Percentiles rank a stretch among this genome's conserved stretches.
phyloP scores from a whole-genome alignment of 345 rosid species.

The Eucalyptus marginata region DNA sequence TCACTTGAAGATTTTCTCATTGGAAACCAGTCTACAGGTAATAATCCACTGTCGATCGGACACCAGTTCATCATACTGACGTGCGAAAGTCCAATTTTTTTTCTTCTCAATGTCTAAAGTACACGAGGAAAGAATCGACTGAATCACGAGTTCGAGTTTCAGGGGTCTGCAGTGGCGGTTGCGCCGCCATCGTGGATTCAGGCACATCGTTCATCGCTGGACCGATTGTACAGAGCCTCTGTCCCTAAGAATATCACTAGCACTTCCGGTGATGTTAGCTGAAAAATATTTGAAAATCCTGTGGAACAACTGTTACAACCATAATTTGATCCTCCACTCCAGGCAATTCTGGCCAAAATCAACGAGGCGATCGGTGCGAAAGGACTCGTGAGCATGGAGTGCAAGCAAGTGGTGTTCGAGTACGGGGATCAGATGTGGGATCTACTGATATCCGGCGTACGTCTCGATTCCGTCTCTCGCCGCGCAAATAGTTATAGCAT shows the following conservation, averaged over 20 bases:
- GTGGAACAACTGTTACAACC: neutral
- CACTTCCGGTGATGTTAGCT: neutral
- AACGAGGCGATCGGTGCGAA: conserved; percentile 33
- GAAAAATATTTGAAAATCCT: neutral
- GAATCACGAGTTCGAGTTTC: neutral
- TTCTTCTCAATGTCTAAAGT: neutral
- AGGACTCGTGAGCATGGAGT: conserved; percentile 31
- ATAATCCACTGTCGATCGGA: neutral
- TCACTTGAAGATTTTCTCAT: conserved; percentile 52
- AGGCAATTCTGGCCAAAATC: conserved; percentile 32
- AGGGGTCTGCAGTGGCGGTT: conserved; percentile 48
- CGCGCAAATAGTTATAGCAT: neutral
- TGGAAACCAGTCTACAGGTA: conserved; percentile 48
- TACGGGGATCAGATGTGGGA: conserved; percentile 34
- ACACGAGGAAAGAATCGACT: neutral
- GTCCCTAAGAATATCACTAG: neutral
- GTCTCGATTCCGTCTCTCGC: neutral
- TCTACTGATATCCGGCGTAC: conserved; percentile 27
- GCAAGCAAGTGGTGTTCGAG: conserved; percentile 17
- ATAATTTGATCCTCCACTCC: neutral
- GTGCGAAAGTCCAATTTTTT: neutral
- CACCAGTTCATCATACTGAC: neutral
- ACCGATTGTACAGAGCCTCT: conserved; percentile 33
- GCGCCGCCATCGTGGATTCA: conserved; percentile 68
- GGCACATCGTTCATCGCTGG: conserved; percentile 75